Conservation (phyloP, 129 eudicot genomes). For the Cynara cardunculus region DNA sequence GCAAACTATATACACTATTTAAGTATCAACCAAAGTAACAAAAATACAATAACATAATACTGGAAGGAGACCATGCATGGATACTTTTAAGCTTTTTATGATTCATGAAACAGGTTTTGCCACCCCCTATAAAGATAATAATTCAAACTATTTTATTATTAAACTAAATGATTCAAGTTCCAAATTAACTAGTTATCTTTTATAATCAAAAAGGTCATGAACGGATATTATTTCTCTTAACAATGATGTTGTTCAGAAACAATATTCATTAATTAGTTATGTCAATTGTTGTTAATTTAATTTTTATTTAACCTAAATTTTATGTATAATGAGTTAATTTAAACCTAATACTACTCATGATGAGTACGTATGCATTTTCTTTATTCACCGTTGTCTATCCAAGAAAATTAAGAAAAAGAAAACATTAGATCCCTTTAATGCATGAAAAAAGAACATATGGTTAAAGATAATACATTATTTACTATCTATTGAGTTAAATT, state of each 20-base stretch:
- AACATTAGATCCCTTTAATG: not conserved
- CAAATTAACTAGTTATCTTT: not conserved
- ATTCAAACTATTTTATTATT: not conserved
- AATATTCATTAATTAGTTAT: not conserved
- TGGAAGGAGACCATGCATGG: not conserved
- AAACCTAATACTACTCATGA: not conserved
- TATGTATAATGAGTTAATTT: not conserved
- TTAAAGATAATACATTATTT: no score
- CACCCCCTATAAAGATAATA: not conserved
- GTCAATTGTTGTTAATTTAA: not conserved
- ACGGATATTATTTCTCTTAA: not conserved
- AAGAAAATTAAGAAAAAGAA: no score
- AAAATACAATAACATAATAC: not conserved
- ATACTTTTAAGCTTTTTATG: not conserved
- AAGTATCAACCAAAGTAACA: conserved; percentile 2
- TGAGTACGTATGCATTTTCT: not conserved
- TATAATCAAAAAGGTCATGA: not conserved
- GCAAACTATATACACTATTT: not conserved
- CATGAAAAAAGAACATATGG: not conserved
- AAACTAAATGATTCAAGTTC: not conserved
- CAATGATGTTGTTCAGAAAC: not conserved
- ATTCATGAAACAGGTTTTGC: not conserved
- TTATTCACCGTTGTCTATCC: no score
- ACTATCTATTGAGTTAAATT: not conserved
- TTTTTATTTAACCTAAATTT: not conserved